These are phyloP conservation scores for Solanum virginianum DNA, from an alignment of 257 asterid genomes.

Conservation along the genomic window DNA sequence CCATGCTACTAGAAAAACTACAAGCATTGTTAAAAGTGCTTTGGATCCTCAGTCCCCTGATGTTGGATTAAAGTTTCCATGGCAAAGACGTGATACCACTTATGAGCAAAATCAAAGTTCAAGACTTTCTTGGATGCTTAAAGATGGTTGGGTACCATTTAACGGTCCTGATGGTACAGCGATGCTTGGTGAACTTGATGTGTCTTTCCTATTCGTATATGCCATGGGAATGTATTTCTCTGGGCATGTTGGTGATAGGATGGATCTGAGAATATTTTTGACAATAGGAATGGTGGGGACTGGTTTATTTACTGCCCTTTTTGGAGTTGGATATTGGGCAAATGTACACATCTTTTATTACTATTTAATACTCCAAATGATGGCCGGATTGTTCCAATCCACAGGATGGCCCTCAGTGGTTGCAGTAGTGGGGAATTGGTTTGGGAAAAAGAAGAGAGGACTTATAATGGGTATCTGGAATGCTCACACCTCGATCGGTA, in stretches of 20 bases:
- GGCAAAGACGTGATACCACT: constrained; percentile 32
- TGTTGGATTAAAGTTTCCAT: constrained; percentile 14
- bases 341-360: constrained; percentile 60
- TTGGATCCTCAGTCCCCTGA: constrained; percentile 79
- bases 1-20: constrained; percentile 90
- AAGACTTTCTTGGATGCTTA: constrained; percentile 23
- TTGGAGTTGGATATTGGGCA: constrained; percentile 86
- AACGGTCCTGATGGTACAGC: constrained; percentile 62
- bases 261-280: constrained; percentile 69
- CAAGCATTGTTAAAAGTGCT: constrained; percentile 86
- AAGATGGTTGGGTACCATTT: constrained; percentile 87
- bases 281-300: constrained; percentile 93
- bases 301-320: constrained; percentile 82
- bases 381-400: constrained; percentile 90
- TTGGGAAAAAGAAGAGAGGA: constrained; percentile 89
- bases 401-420: constrained; percentile 99
- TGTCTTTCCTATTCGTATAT: constrained; percentile 77
- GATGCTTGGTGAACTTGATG: constrained; percentile 89
- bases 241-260: constrained; percentile 85
- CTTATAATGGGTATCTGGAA: constrained; percentile 99
- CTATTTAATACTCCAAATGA: constrained; percentile 70
- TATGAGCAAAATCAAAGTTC: constrained; percentile 18
- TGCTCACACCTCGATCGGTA: constrained; percentile 93
- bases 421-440: constrained; percentile 95
- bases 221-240: constrained; percentile 88